These are phyloP conservation scores for Canariomyces notabilis DNA, from an alignment of 2,329 filamentous ascomycete genomes.

Conservation along the genomic window DNA sequence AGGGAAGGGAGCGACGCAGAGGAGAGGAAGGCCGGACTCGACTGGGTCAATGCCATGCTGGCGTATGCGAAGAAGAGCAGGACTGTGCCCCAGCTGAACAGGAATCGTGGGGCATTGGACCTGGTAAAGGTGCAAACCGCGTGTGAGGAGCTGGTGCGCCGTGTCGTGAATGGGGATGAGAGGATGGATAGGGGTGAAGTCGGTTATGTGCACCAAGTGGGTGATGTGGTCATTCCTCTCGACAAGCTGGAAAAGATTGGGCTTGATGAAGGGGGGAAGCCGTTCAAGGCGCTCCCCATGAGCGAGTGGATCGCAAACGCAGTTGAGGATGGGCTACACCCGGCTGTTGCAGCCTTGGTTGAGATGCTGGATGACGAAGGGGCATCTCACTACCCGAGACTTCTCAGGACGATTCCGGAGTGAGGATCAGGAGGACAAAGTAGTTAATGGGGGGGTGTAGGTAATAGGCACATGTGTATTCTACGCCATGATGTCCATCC, in stretches of 20 bases:
- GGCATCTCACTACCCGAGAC: no score
- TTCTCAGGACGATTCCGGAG: no score
- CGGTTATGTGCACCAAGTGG: constrained; percentile 16
- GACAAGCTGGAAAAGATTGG: constrained; percentile 6
- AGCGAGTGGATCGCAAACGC: constrained; percentile 16
- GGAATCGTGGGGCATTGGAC: background rate
- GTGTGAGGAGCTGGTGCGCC: background rate
- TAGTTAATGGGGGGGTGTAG: no score
- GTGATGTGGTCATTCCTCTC: constrained; percentile 18
- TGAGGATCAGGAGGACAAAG: no score
- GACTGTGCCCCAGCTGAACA: background rate
- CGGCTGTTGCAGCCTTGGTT: constrained; percentile 17
- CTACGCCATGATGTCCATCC: no score
- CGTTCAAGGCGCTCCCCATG: constrained; percentile 8
- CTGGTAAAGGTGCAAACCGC: background rate
- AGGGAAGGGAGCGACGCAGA: constrained; percentile 1
- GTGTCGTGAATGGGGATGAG: background rate
- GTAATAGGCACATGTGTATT: no score
- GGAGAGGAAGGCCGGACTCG: background rate
- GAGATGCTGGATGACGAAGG: background rate
- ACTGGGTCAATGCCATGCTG: constrained; percentile 4
- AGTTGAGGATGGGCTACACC: constrained; percentile 14
- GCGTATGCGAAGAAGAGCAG: background rate
- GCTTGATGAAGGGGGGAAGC: background rate
- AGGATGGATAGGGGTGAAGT: background rate